Percentiles rank a stretch among this genome's conserved stretches.
Evolutionary conservation across 1,284 basidiomycete species (phyloP).

Genomic region (Kalmanozyma brasiliensis): DNA sequence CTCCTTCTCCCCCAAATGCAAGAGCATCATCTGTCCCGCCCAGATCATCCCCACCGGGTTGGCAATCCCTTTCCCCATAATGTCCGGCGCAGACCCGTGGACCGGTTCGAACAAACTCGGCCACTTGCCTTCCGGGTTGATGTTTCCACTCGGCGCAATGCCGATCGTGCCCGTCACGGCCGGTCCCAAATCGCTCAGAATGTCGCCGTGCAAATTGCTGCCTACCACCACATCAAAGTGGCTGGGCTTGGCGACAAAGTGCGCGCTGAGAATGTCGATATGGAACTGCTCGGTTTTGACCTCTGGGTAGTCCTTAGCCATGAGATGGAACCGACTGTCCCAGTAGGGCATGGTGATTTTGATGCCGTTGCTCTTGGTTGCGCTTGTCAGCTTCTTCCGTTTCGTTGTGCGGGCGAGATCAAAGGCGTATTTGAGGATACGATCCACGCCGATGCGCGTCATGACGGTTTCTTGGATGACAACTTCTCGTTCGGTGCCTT

Average conservation of each 20-base stretch:
- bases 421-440: conserved; percentile 73
- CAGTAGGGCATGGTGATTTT: conserved; percentile 64
- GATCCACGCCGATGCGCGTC: conserved; percentile 72
- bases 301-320: conserved; percentile 73
- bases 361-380: conserved; percentile 68
- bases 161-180: conserved; percentile 74
- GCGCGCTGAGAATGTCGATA: conserved; percentile 72
- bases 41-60: conserved; percentile 72
- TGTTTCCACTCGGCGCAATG: conserved; percentile 73
- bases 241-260: conserved; percentile 72
- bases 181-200: conserved; percentile 73
- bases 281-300: conserved; percentile 67
- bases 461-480: conserved; percentile 71
- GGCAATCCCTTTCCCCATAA: conserved; percentile 54
- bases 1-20: conserved; percentile 72
- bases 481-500: conserved; percentile 67
- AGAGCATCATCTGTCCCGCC: conserved; percentile 74
- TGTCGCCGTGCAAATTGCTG: conserved; percentile 74
- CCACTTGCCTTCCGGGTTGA: conserved; percentile 71
- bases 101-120: conserved; percentile 72
- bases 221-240: conserved; percentile 73
- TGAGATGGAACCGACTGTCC: conserved; percentile 70
- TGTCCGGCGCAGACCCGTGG: conserved; percentile 36
- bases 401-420: conserved; percentile 72
- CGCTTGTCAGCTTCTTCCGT: conserved; percentile 72